Evolutionary conservation across 2,329 filamentous ascomycete species (phyloP).

Genomic region (Beauveria rudraprayagi): DNA sequence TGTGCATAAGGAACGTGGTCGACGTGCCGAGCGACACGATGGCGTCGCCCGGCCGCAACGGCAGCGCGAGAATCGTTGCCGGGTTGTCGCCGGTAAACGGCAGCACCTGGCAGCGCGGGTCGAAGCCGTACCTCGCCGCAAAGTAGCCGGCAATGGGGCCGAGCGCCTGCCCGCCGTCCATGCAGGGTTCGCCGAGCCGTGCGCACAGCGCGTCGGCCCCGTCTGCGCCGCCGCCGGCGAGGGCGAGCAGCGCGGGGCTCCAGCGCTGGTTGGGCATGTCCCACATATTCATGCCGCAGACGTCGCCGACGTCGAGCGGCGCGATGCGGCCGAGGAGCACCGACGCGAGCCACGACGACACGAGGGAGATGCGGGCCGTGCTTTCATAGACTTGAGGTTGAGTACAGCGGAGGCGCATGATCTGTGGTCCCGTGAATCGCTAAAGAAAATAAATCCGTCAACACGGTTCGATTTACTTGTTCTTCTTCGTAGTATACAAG

Average conservation of each 20-base stretch:
- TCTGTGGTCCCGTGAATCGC: slow-evolving; percentile 97
- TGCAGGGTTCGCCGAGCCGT: slow-evolving; percentile 73
- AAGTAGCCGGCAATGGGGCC: slow-evolving; percentile 75
- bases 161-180: slow-evolving; percentile 73
- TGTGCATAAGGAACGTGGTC: slow-evolving; percentile 96
- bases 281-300: slow-evolving; percentile 96
- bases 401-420: slow-evolving; percentile 75
- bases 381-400: slow-evolving; percentile 73
- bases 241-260: slow-evolving; percentile 65
- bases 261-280: slow-evolving; percentile 70
- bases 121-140: slow-evolving; percentile 69
- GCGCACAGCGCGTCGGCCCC: slow-evolving; percentile 54
- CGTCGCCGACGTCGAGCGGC: slow-evolving; percentile 87
- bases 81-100: slow-evolving; percentile 96
- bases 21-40: slow-evolving; percentile 93
- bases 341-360: slow-evolving; percentile 91
- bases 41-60: slow-evolving; percentile 78
- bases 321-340: slow-evolving; percentile 79
- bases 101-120: slow-evolving; percentile 62
- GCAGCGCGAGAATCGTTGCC: slow-evolving; percentile 84
- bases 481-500: too few relatives aligned
- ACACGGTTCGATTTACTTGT: too few relatives aligned
- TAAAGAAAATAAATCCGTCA: slow-evolving; percentile 24
- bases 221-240: slow-evolving; percentile 56
- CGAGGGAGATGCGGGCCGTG: slow-evolving; percentile 81